Evolutionary conservation across 2,329 filamentous ascomycete species (phyloP).

Genomic region (Cercospora beticola): DNA sequence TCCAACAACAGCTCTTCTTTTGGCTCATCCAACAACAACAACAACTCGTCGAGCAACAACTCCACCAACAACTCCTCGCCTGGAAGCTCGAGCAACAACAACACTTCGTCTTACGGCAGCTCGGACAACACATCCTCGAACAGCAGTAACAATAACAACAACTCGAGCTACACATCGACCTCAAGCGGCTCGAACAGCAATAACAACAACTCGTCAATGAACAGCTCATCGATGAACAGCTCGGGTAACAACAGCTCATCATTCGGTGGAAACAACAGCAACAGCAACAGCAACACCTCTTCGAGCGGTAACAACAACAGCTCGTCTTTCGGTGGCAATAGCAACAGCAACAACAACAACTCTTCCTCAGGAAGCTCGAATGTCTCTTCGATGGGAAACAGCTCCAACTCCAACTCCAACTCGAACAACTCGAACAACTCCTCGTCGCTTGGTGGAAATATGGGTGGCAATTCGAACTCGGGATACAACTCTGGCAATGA

Average conservation of each 20-base stretch:
- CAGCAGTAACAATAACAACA: conserved; percentile 7
- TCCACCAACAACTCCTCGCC: conserved; percentile 11
- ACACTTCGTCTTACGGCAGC: conserved; percentile 3
- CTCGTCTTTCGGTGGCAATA: background rate
- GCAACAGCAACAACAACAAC: conserved; percentile 7
- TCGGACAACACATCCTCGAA: conserved; percentile 5
- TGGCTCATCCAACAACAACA: conserved; percentile 9
- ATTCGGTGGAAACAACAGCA: background rate
- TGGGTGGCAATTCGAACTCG: background rate
- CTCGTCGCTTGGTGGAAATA: background rate
- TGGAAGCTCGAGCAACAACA: conserved; percentile 6
- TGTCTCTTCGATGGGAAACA: conserved; percentile 3
- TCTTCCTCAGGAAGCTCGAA: background rate
- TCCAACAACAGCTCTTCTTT: conserved; percentile 8
- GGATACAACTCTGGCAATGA: conserved; percentile 14
- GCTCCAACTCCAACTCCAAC: background rate
- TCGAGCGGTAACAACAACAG: conserved; percentile 6
- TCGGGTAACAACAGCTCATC: conserved; percentile 6
- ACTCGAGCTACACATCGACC: conserved; percentile 9
- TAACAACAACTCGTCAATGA: conserved; percentile 3
- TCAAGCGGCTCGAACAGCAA: conserved; percentile 4
- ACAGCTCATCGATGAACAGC: conserved; percentile 2
- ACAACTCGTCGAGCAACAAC: background rate
- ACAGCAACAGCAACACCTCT: conserved; percentile 5
- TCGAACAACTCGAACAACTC: conserved; percentile 3